Conservation (phyloP, 1,284 basidiomycete genomes). For the Ceratobasidium sp. region DNA sequence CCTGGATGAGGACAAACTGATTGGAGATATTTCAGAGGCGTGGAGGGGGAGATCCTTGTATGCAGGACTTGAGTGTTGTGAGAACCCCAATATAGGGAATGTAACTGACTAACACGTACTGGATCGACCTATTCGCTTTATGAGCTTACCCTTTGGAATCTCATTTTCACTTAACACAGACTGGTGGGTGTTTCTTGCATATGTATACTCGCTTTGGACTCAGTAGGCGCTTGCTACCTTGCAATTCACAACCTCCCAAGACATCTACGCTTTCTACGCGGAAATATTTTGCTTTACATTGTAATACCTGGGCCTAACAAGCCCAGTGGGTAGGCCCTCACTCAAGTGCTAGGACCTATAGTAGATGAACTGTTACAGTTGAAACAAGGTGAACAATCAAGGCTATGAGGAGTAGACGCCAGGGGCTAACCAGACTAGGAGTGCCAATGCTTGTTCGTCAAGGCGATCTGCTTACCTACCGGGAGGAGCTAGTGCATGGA, state of each 20-base stretch:
- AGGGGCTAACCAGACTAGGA: not conserved
- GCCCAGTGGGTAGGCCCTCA: not conserved
- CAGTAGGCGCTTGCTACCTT: conserved; percentile 4
- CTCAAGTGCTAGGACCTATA: conserved; percentile 7
- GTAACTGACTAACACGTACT: not conserved
- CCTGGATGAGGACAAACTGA: not conserved
- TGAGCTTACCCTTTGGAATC: not conserved
- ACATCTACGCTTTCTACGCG: not conserved
- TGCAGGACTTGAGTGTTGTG: not conserved
- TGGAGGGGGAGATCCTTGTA: not conserved
- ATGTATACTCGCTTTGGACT: not conserved
- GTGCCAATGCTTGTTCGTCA: not conserved
- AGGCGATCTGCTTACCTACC: not conserved
- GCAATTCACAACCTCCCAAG: not conserved
- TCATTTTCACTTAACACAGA: not conserved
- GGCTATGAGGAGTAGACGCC: too few species aligned
- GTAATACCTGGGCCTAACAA: conserved; percentile 20
- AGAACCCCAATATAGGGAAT: not conserved
- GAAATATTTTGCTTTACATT: not conserved
- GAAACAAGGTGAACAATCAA: not conserved
- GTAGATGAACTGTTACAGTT: conserved; percentile 2
- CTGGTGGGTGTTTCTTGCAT: not conserved
- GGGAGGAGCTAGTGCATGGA: not conserved
- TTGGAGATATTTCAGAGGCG: not conserved
- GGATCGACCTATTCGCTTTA: not conserved